phyloP scores from a whole-genome alignment of 2,329 filamentous ascomycete species.

The Diaporthe helianthi region DNA sequence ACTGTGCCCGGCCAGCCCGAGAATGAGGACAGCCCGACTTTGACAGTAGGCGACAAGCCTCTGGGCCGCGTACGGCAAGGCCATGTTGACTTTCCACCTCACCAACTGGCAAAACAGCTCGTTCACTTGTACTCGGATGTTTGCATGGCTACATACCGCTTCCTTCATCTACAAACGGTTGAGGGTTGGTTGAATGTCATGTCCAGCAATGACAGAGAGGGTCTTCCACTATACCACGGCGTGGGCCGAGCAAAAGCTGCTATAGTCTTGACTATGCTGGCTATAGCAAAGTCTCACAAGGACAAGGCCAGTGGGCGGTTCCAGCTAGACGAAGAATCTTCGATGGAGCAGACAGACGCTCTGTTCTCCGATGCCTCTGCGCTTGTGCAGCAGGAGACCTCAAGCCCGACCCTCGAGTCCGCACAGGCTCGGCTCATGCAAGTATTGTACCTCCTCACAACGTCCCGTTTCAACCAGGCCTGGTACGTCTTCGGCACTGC shows the following conservation, averaged over 20 bases:
- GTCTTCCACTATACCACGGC: background rate
- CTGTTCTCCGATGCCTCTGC: constrained; percentile 46
- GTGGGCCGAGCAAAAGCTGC: constrained; percentile 2
- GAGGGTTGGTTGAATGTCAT: constrained; percentile 4
- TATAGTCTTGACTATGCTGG: background rate
- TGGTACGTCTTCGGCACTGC: constrained; percentile 67
- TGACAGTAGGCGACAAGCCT: constrained; percentile 17
- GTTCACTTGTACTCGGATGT: constrained; percentile 2
- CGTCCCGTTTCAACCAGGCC: constrained; percentile 65
- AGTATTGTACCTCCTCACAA: constrained; percentile 63
- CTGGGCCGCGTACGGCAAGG: constrained; percentile 38
- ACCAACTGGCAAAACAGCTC: background rate
- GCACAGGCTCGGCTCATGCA: constrained; percentile 64
- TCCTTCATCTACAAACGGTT: background rate
- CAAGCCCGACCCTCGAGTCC: constrained; percentile 59
- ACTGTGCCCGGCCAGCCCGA: constrained; percentile 38
- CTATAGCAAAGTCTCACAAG: constrained; percentile 10
- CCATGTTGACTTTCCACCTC: background rate
- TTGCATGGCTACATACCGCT: constrained; percentile 14
- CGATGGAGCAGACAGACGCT: constrained; percentile 36
- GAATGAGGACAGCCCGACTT: constrained; percentile 5
- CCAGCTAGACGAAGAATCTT: constrained; percentile 1
- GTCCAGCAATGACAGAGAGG: background rate
- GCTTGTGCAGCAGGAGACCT: constrained; percentile 43
- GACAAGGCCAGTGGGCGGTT: constrained; percentile 6